Conservation (phyloP, 2,329 filamentous ascomycete genomes). For the Neurospora crassa region DNA sequence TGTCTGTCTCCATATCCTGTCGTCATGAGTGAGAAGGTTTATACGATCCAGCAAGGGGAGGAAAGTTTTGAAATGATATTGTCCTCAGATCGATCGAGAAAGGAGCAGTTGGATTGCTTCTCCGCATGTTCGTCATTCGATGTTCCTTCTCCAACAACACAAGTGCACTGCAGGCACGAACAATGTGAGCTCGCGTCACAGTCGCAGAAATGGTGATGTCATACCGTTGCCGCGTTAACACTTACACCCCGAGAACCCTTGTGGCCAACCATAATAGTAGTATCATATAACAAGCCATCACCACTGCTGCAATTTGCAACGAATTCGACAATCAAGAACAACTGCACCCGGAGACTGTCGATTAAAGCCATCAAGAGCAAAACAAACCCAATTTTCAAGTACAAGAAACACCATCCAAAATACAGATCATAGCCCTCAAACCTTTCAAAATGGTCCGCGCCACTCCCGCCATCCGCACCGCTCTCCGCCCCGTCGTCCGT, state of each 20-base stretch:
- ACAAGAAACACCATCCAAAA: neutral
- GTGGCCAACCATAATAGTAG: neutral
- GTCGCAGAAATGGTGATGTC: neutral
- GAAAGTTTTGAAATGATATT: neutral
- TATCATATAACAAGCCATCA: neutral
- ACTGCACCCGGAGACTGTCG: neutral
- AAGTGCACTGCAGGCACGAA: neutral
- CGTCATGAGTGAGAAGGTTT: neutral
- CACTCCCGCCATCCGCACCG: neutral
- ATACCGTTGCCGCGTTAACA: neutral
- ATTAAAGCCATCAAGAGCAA: neutral
- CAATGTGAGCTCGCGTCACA: neutral
- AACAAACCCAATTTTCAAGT: neutral
- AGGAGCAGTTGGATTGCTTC: neutral
- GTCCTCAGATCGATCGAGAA: neutral
- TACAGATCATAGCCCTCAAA: neutral
- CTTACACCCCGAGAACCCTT: neutral
- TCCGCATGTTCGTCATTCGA: neutral
- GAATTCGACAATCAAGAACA: neutral
- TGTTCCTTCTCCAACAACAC: neutral
- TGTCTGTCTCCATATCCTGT: neutral
- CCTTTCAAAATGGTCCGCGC: neutral
- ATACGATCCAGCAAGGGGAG: neutral
- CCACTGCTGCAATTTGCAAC: neutral
- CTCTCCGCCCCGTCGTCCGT: neutral